phyloP scores from a whole-genome alignment of 805 yeast species.

The Cephaloascus fragrans region DNA sequence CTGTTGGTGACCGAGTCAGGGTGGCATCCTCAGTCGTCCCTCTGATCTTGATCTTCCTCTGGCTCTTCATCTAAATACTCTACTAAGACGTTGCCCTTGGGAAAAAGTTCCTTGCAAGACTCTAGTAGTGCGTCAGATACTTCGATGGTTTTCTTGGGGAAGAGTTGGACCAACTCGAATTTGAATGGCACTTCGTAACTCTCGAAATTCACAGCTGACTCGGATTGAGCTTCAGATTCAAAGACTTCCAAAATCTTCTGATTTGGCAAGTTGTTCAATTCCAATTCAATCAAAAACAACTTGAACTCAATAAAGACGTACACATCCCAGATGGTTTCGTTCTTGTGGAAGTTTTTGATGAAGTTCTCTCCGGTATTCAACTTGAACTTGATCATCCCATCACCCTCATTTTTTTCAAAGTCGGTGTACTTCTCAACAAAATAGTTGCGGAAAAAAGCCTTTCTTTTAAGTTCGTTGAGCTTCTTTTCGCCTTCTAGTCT shows the following conservation, averaged over 20 bases:
- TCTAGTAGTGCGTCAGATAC: constrained; percentile 1
- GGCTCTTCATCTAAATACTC: constrained; percentile 6
- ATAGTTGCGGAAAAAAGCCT: constrained; percentile 10
- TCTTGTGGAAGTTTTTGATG: constrained; percentile 30
- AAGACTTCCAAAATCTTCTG: constrained; percentile 5
- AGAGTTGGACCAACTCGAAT: constrained; percentile 31
- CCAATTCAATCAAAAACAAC: constrained; percentile 10
- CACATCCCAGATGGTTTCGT: constrained; percentile 32
- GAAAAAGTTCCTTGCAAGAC: constrained; percentile 6
- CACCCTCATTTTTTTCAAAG: constrained; percentile 5
- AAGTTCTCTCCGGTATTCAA: constrained; percentile 43
- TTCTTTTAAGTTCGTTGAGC: constrained; percentile 7
- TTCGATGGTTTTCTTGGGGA: constrained; percentile 23
- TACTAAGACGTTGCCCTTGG: constrained; percentile 17
- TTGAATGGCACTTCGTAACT: constrained; percentile 19
- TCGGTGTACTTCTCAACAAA: constrained; percentile 5
- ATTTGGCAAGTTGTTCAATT: constrained; percentile 3
- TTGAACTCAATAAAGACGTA: constrained; percentile 40
- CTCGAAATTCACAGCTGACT: constrained; percentile 6
- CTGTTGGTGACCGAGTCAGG: too few relatives aligned
- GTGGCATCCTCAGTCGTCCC: too few relatives aligned
- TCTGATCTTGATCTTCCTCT: too few relatives aligned
- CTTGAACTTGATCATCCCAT: constrained; percentile 35
- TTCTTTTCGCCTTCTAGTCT: constrained; percentile 9
- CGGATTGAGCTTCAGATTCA: constrained; percentile 3